These are phyloP conservation scores for Lactifluus volemus DNA, from an alignment of 768 basidiomycete species.

Conservation along the genomic window DNA sequence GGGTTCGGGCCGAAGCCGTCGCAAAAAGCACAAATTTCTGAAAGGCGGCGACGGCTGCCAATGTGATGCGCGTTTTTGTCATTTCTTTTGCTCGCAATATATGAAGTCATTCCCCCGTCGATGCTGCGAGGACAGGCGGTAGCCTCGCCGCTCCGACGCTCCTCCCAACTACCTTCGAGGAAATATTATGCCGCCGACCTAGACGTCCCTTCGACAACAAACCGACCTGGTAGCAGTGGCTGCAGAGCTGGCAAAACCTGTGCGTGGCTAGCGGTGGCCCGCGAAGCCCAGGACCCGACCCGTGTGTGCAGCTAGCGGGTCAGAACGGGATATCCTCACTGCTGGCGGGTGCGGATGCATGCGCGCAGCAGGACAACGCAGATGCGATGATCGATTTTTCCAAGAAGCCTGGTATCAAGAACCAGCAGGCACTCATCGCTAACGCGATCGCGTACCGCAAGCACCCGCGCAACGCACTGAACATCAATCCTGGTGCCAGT, in stretches of 20 bases:
- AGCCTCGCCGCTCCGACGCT: background rate
- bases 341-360: conserved; percentile 37
- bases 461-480: conserved; percentile 37
- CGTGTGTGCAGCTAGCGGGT: conserved; percentile 37
- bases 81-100: too few species aligned
- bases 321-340: conserved; percentile 35
- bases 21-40: background rate
- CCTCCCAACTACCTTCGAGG: conserved; percentile 23
- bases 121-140: too few species aligned
- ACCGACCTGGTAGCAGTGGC: conserved; percentile 35
- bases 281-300: conserved; percentile 30
- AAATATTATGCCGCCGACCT: conserved; percentile 33
- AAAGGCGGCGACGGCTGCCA: conserved; percentile 31
- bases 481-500: conserved; percentile 26
- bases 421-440: conserved; percentile 33
- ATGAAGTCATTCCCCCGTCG: too few species aligned
- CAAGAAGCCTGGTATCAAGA: conserved; percentile 33
- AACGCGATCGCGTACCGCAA: conserved; percentile 36
- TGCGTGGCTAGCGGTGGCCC: conserved; percentile 33
- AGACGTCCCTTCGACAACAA: conserved; percentile 44
- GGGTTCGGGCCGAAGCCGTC: conserved; percentile 24
- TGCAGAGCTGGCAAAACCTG: conserved; percentile 36
- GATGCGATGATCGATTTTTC: conserved; percentile 45
- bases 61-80: conserved; percentile 40
- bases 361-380: conserved; percentile 41